These are phyloP conservation scores for Curvularia lunata DNA, from an alignment of 2,329 filamentous ascomycete genomes.

Conservation along the genomic window DNA sequence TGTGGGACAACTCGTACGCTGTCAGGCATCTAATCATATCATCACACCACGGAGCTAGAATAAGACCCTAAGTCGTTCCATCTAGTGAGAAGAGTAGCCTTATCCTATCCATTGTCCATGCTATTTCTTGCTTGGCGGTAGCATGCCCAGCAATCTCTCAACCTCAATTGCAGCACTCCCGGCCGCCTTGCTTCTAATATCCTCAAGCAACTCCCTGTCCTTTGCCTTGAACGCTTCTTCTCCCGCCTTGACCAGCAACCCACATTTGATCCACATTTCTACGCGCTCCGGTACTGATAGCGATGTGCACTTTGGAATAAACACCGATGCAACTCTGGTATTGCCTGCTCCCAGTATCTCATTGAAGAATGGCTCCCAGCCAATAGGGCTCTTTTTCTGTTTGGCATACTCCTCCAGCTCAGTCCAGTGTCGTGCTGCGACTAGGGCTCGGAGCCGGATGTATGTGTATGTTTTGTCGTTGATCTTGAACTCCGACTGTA, in stretches of 20 bases:
- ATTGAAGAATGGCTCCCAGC: constrained; percentile 98
- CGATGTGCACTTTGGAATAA: constrained; percentile 84
- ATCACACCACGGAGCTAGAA: neutral
- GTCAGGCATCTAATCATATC: neutral
- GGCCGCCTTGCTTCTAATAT: constrained; percentile 75
- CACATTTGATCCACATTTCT: constrained; percentile 96
- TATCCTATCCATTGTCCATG: neutral
- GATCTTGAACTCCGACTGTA: constrained; percentile 91
- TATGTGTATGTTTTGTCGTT: constrained; percentile 91
- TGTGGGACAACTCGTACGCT: neutral
- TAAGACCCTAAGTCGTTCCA: neutral
- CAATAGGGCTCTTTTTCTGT: constrained; percentile 84
- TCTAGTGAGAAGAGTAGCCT: neutral
- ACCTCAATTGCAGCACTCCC: constrained; percentile 76
- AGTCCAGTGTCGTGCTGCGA: constrained; percentile 88
- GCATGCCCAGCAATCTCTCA: constrained; percentile 72
- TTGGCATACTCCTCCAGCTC: constrained; percentile 87
- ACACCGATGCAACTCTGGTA: constrained; percentile 79
- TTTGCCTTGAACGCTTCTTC: constrained; percentile 88
- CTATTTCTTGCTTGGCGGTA: constrained; percentile 26
- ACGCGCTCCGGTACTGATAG: constrained; percentile 73
- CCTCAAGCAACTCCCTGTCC: constrained; percentile 76
- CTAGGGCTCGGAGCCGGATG: constrained; percentile 82
- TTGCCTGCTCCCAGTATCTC: constrained; percentile 88
- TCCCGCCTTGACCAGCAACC: constrained; percentile 83